A percentile compares a stretch with the other conserved stretches of the same genome.
Conservation (phyloP, 306 rosid genomes). For the Medicago lupulina region DNA sequence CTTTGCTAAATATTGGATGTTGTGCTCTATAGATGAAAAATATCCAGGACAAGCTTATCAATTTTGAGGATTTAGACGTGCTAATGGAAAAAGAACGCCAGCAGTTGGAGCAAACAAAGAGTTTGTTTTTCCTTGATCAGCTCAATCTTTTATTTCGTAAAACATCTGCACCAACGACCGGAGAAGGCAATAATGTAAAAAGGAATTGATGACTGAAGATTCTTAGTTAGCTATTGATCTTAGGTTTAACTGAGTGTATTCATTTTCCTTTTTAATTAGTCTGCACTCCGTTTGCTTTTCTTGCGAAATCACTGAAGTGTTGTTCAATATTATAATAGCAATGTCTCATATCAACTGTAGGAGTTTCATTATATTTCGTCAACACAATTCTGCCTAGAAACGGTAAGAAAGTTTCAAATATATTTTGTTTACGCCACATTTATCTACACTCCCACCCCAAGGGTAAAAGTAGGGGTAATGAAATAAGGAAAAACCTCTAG, state of each 20-base stretch:
- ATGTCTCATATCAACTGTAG: conserved; percentile 7
- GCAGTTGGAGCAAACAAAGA: conserved; percentile 77
- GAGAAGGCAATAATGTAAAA: conserved; percentile 52
- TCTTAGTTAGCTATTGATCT: conserved; percentile 36
- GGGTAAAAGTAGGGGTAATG: not conserved
- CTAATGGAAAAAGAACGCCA: conserved; percentile 74
- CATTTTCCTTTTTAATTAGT: conserved; percentile 20
- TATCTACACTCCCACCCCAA: too few relatives aligned
- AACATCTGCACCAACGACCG: conserved; percentile 47
- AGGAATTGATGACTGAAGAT: conserved; percentile 46
- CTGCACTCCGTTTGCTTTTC: not conserved
- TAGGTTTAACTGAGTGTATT: conserved; percentile 35
- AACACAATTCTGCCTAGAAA: not conserved
- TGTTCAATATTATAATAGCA: not conserved
- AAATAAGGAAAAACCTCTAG: not conserved
- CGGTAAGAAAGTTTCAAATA: not conserved
- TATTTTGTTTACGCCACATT: not conserved
- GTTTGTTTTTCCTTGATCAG: conserved; percentile 74
- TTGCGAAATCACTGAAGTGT: not conserved
- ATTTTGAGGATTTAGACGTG: conserved; percentile 72
- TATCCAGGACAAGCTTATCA: conserved; percentile 66
- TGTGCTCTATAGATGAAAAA: conserved; percentile 67
- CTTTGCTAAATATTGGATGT: conserved; percentile 42
- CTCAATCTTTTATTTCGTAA: conserved; percentile 61
- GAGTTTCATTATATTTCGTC: not conserved